A percentile compares a stretch with the other conserved stretches of the same genome.
Conservation (phyloP, 1,284 basidiomycete genomes). For the Trichosporon sp. region DNA sequence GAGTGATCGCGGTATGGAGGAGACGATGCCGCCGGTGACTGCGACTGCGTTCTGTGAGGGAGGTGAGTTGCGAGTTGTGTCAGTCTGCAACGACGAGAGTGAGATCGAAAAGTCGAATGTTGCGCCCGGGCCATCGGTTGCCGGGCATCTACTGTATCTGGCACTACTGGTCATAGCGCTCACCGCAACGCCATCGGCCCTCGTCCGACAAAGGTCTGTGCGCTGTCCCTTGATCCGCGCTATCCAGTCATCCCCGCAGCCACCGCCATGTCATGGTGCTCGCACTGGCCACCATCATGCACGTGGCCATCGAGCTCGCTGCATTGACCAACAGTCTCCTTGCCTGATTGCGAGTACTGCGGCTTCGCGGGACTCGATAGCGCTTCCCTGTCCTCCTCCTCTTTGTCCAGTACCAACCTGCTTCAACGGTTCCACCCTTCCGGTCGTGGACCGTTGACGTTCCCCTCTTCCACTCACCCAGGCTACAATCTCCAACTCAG, state of each 20-base stretch:
- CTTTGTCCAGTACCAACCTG: no score
- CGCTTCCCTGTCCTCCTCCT: no score
- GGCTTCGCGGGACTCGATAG: no score
- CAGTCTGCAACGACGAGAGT: not conserved
- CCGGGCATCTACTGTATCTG: not conserved
- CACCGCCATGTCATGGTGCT: not conserved
- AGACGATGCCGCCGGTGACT: not conserved
- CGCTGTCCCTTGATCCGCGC: not conserved
- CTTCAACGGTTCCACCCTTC: no score
- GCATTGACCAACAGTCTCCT: not conserved
- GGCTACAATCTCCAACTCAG: not conserved
- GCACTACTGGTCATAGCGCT: not conserved
- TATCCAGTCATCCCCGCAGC: not conserved
- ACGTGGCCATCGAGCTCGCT: no score
- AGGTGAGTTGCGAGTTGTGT: not conserved
- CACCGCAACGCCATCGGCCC: slow-evolving; percentile 1
- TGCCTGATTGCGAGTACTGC: no score
- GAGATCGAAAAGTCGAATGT: not conserved
- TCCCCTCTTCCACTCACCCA: not conserved
- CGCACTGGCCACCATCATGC: not conserved
- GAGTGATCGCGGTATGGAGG: not conserved
- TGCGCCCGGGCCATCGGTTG: not conserved
- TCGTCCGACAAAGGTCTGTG: slow-evolving; percentile 1
- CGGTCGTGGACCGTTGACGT: no score
- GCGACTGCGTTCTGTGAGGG: not conserved